Evolutionary conservation across 2,329 filamentous ascomycete genomes (phyloP).

Genomic region (Arthrobotrys musiformis): DNA sequence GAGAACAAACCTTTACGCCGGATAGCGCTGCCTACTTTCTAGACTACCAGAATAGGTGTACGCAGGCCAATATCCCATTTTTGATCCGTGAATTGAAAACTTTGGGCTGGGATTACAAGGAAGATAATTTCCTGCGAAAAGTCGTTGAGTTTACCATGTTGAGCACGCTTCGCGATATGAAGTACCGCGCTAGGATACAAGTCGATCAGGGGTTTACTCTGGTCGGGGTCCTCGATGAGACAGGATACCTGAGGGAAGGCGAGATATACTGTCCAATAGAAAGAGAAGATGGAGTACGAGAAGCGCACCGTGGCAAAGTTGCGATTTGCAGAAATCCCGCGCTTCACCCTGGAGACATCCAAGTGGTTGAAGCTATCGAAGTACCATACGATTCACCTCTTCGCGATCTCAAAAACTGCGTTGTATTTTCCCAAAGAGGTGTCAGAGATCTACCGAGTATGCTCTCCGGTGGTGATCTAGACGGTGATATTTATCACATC

Average conservation of each 20-base stretch:
- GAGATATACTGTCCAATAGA: slow-evolving; percentile 75
- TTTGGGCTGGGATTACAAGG: slow-evolving; percentile 73
- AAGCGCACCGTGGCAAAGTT: slow-evolving; percentile 64
- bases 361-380: slow-evolving; percentile 71
- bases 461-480: slow-evolving; percentile 82
- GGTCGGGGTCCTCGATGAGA: slow-evolving; percentile 87
- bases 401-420: slow-evolving; percentile 73
- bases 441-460: slow-evolving; percentile 79
- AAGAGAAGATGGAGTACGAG: slow-evolving; percentile 59
- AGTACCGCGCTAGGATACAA: slow-evolving; percentile 80
- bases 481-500: slow-evolving; percentile 83
- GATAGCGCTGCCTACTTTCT: slow-evolving; percentile 75
- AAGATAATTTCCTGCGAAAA: slow-evolving; percentile 76
- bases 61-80: slow-evolving; percentile 68
- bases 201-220: slow-evolving; percentile 77
- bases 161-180: slow-evolving; percentile 77
- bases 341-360: slow-evolving; percentile 83
- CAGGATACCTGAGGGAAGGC: slow-evolving; percentile 72
- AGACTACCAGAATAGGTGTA: slow-evolving; percentile 71
- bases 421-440: slow-evolving; percentile 80
- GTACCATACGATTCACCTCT: slow-evolving; percentile 74
- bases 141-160: slow-evolving; percentile 77
- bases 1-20: slow-evolving; percentile 69
- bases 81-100: slow-evolving; percentile 71
- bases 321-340: slow-evolving; percentile 82